phyloP scores from a whole-genome alignment of 116 monocot species.

The Phalaenopsis hybrid region DNA sequence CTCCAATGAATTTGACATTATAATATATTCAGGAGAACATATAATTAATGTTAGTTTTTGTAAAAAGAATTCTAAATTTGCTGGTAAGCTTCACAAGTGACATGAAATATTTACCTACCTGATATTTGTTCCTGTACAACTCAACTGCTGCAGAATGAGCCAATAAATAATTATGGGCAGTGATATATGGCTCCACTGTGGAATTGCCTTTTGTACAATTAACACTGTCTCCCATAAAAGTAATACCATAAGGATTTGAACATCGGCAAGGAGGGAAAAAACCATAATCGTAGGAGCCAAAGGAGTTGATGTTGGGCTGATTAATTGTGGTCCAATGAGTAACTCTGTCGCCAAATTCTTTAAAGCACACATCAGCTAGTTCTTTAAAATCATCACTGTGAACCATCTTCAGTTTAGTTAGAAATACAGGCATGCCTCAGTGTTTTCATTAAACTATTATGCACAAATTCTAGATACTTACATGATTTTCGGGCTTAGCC shows the following conservation, averaged over 20 bases:
- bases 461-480: constrained; percentile 15
- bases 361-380: constrained; percentile 64
- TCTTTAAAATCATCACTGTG: constrained; percentile 59
- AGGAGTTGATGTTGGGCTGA: constrained; percentile 31
- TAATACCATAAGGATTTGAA: constrained; percentile 48
- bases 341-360: constrained; percentile 65
- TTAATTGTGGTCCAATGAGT: constrained; percentile 44
- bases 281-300: constrained; percentile 38
- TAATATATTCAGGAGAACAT: too few relatives aligned
- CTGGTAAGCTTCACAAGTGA: too few relatives aligned
- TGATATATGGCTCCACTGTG: constrained; percentile 59
- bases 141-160: constrained; percentile 44
- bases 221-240: constrained; percentile 23
- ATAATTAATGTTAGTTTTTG: too few relatives aligned
- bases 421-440: background rate
- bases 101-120: too few relatives aligned
- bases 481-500: constrained; percentile 67
- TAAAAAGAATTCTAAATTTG: too few relatives aligned
- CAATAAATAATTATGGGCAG: constrained; percentile 35
- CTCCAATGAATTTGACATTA: too few relatives aligned
- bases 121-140: constrained; percentile 35
- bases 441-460: background rate
- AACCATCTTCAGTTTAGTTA: background rate
- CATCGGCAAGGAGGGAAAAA: constrained; percentile 38
- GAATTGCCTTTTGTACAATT: constrained; percentile 50